These are phyloP conservation scores for Cladophialophora immunda DNA, from an alignment of 2,329 filamentous ascomycete species.

Conservation along the genomic window DNA sequence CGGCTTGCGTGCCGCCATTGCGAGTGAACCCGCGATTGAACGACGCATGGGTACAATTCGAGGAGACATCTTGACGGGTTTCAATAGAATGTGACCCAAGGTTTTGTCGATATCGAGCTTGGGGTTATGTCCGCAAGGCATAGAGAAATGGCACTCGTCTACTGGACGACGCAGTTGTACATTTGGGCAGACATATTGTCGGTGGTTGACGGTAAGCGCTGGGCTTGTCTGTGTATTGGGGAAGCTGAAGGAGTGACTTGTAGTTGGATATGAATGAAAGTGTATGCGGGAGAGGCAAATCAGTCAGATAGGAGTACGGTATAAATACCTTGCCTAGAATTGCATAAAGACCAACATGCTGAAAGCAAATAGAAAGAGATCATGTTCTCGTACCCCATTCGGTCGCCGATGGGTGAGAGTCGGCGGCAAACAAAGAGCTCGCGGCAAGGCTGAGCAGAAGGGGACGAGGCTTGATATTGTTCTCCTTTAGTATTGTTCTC, in stretches of 20 bases:
- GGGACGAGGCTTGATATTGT: conserved; percentile 39
- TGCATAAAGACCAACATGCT: not conserved
- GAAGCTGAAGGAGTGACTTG: conserved; percentile 24
- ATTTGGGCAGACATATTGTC: conserved; percentile 12
- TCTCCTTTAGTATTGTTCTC: conserved; percentile 38
- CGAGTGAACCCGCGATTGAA: conserved; percentile 5
- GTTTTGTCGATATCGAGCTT: not conserved
- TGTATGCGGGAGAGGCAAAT: conserved; percentile 6
- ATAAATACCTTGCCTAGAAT: not conserved
- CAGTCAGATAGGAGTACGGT: not conserved
- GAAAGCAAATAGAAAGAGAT: conserved; percentile 11
- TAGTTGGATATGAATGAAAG: conserved; percentile 18
- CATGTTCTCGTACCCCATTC: not conserved
- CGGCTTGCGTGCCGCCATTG: conserved; percentile 2
- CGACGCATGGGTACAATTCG: conserved; percentile 17
- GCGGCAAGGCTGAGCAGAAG: conserved; percentile 28
- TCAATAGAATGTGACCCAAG: not conserved
- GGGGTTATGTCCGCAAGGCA: not conserved
- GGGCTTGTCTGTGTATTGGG: not conserved
- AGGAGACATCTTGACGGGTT: not conserved
- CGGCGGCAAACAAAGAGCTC: conserved; percentile 9
- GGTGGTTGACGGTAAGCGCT: not conserved
- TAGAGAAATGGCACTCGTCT: not conserved
- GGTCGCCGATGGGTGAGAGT: not conserved
- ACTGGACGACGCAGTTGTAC: conserved; percentile 17